These are phyloP conservation scores for Cercospora brassicicola DNA, from an alignment of 2,329 filamentous ascomycete genomes.

Conservation along the genomic window DNA sequence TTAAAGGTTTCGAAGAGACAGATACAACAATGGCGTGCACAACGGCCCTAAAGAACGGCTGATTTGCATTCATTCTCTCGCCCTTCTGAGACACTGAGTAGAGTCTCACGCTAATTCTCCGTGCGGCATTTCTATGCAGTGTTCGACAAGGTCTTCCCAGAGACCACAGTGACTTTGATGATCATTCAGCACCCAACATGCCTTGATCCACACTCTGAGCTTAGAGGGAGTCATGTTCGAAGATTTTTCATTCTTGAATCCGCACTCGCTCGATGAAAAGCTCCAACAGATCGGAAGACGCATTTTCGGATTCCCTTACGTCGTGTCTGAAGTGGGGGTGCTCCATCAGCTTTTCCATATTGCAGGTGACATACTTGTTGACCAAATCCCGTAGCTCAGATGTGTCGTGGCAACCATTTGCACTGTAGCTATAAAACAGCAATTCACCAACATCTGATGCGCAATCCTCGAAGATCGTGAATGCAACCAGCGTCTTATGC, in stretches of 20 bases:
- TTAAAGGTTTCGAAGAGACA: too few relatives aligned
- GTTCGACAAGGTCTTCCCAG: too few relatives aligned
- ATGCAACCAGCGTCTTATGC: slow-evolving; percentile 3
- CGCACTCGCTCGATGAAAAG: not conserved
- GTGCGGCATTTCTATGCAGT: not conserved
- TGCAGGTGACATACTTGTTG: slow-evolving; percentile 12
- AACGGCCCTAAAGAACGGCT: too few relatives aligned
- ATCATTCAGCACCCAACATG: not conserved
- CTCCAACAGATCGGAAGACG: not conserved
- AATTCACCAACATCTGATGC: slow-evolving; percentile 1
- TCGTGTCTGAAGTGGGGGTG: not conserved
- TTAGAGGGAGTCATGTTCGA: too few relatives aligned
- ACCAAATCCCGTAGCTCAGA: not conserved
- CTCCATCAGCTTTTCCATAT: slow-evolving; percentile 4
- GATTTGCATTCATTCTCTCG: not conserved
- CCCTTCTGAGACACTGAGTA: not conserved
- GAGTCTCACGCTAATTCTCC: not conserved
- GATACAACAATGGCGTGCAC: too few relatives aligned
- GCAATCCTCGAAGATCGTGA: not conserved
- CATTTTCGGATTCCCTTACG: too few relatives aligned
- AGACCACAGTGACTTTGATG: too few relatives aligned
- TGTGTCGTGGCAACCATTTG: too few relatives aligned
- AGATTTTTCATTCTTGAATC: not conserved
- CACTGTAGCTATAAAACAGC: too few relatives aligned
- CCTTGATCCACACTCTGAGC: not conserved